These are phyloP conservation scores for Penicillium manginii DNA, from an alignment of 495 filamentous ascomycete species.

Conservation along the genomic window DNA sequence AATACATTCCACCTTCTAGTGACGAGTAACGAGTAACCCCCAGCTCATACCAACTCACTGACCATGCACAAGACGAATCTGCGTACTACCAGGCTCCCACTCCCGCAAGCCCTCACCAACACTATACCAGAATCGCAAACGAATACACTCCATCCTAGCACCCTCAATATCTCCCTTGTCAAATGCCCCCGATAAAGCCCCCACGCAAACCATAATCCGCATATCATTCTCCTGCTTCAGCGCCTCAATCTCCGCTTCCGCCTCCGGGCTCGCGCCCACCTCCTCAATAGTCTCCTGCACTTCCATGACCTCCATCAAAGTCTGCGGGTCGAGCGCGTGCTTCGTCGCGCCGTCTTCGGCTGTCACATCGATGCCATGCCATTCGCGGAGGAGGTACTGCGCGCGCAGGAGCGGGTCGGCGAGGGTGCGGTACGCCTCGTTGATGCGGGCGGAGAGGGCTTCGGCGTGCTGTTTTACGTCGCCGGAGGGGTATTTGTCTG, in stretches of 20 bases:
- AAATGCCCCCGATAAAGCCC: constrained; percentile 65
- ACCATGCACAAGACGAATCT: constrained; percentile 64
- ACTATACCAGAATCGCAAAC: constrained; percentile 90
- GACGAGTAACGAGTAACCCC: background rate
- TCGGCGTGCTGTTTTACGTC: constrained; percentile 66
- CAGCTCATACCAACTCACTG: constrained; percentile 7
- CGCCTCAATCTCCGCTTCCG: constrained; percentile 63
- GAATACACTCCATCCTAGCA: constrained; percentile 72
- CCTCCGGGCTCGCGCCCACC: constrained; percentile 48
- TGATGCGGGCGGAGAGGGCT: constrained; percentile 75
- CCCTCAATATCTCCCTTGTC: constrained; percentile 62
- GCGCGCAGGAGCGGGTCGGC: constrained; percentile 74
- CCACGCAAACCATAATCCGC: constrained; percentile 64
- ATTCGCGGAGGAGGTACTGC: constrained; percentile 74
- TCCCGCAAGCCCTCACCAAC: constrained; percentile 76
- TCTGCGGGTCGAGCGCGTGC: constrained; percentile 66
- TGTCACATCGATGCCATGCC: constrained; percentile 71
- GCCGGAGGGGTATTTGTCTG: constrained; percentile 70
- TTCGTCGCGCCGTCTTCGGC: constrained; percentile 69
- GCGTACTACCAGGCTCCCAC: constrained; percentile 78
- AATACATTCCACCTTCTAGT: background rate
- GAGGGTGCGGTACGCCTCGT: constrained; percentile 87
- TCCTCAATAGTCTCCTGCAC: constrained; percentile 83
- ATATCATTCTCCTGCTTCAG: constrained; percentile 68
- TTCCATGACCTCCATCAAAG: constrained; percentile 89